Base-by-base conservation (phyloP, 345 rosid genomes). In the Eucalyptus cloeziana region DNA sequence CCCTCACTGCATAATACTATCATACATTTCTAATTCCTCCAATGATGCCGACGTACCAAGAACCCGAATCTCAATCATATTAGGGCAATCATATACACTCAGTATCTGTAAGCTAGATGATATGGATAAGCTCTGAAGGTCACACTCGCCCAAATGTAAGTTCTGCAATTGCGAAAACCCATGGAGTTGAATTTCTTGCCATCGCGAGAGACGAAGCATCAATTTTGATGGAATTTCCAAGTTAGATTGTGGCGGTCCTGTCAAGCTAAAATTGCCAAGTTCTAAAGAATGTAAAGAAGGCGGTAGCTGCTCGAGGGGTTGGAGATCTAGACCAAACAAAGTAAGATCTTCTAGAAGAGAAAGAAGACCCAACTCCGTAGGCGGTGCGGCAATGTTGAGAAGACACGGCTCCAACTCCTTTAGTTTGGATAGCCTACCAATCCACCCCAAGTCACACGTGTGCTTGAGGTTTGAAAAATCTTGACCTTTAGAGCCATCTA, bases 41-140 rank as follows among this genome's bases (percentile, higher is more conserved):
- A 43, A 8, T 43, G 44, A 43, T 43, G 44, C 8, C 44, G 44
- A 43, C 44, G 7, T 43, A 43, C 44, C 44, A 43, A 43, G 44
- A 43, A 7, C 2, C 8, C 7, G 44, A 43, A 43, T 43, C 44
- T 43, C 44, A 43, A 43, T 43, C 44, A 43, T 43, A 43, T 43
- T 43, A 43, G 44, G 44, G 44, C 44, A 58, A 0, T 0, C 0
- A 8, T 0, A 0, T 2, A 58, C 3, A 0, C 0, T 0, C 30
- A 25, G 7, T 58, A 0, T 1, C 64, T 6, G 0, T 58, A 58
- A 24, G n/a, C 7, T 24, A 10, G 1, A 58, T 24, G 64, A 2
- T 1, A 58, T 58, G 30, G 30, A 24, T 10, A 58, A 58, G 3
- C 64, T 58, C 64, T 10, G 3, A 25, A 25, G n/a, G 64, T 10